Evolutionary conservation across 2,329 filamentous ascomycete species (phyloP).

Genomic region (Pseudogymnoascus sp.): DNA sequence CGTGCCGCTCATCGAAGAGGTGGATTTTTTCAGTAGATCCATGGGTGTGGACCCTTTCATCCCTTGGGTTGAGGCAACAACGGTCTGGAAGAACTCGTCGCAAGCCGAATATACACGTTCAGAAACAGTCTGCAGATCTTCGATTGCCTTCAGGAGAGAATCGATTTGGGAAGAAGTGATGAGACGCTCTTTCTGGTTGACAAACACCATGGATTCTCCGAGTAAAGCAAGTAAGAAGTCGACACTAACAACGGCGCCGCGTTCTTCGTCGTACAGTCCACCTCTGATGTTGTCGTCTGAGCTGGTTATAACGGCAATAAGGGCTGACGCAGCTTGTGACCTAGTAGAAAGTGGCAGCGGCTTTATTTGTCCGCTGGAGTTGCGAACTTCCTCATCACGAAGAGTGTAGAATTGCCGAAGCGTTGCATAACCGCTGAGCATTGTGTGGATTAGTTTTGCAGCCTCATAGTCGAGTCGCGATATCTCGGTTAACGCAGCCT

Average conservation of each 20-base stretch:
- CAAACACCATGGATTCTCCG: conserved; percentile 73
- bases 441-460: conserved; percentile 72
- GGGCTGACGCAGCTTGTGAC: conserved; percentile 61
- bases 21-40: conserved; percentile 60
- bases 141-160: conserved; percentile 65
- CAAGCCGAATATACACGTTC: conserved; percentile 64
- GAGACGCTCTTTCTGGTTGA: conserved; percentile 53
- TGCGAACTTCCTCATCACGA: conserved; percentile 57
- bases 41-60: conserved; percentile 54
- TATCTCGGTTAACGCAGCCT: conserved; percentile 61
- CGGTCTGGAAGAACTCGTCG: conserved; percentile 70
- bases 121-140: conserved; percentile 71
- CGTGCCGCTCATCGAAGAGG: conserved; percentile 44
- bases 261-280: conserved; percentile 73
- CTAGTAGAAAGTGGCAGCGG: conserved; percentile 48
- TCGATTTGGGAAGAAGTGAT: conserved; percentile 67
- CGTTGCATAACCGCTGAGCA: conserved; percentile 87
- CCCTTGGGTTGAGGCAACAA: conserved; percentile 62
- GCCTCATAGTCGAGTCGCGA: conserved; percentile 71
- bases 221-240: conserved; percentile 79
- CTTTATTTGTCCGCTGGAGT: conserved; percentile 32
- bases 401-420: conserved; percentile 83
- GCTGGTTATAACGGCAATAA: conserved; percentile 77
- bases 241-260: conserved; percentile 77
- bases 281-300: conserved; percentile 87